Conservation (phyloP, 129 eudicot species). For the Artemisia tridentata region DNA sequence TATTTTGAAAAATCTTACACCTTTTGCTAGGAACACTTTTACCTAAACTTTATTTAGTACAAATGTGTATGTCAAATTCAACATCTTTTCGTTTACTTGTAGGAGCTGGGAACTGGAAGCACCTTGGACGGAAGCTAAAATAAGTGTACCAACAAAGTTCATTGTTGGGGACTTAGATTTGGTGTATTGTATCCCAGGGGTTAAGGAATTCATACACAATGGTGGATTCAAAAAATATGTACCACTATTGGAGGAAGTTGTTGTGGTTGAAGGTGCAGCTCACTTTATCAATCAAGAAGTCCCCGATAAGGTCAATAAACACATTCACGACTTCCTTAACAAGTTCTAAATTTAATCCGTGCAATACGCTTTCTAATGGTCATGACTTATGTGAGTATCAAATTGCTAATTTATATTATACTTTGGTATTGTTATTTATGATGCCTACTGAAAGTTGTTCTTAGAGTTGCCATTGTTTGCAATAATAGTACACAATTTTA, state of each 20-base stretch:
- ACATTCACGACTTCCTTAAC: slow-evolving; percentile 49
- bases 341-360: slow-evolving; percentile 34
- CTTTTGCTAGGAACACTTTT: too few relatives aligned
- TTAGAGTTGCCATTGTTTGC: too few relatives aligned
- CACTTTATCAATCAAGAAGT: slow-evolving; percentile 65
- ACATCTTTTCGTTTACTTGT: slow-evolving; percentile 9
- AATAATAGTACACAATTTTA: too few relatives aligned
- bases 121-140: slow-evolving; percentile 62
- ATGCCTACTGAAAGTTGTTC: too few relatives aligned
- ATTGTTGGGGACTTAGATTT: slow-evolving; percentile 58
- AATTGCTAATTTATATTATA: too few relatives aligned
- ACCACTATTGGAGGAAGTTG: slow-evolving; percentile 63
- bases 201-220: slow-evolving; percentile 41
- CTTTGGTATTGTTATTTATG: too few relatives aligned
- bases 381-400: background rate
- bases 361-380: background rate
- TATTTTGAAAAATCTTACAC: too few relatives aligned
- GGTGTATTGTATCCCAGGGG: slow-evolving; percentile 46
- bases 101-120: slow-evolving; percentile 71
- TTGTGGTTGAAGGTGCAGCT: slow-evolving; percentile 57
- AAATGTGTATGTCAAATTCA: background rate
- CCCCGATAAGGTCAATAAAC: slow-evolving; percentile 47
- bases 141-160: slow-evolving; percentile 61
- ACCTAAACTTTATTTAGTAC: background rate
- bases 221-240: slow-evolving; percentile 56